Percentiles rank a stretch among this genome's conserved stretches.
phyloP scores from a whole-genome alignment of 2,329 filamentous ascomycete genomes.

The Diaporthe longicolla region DNA sequence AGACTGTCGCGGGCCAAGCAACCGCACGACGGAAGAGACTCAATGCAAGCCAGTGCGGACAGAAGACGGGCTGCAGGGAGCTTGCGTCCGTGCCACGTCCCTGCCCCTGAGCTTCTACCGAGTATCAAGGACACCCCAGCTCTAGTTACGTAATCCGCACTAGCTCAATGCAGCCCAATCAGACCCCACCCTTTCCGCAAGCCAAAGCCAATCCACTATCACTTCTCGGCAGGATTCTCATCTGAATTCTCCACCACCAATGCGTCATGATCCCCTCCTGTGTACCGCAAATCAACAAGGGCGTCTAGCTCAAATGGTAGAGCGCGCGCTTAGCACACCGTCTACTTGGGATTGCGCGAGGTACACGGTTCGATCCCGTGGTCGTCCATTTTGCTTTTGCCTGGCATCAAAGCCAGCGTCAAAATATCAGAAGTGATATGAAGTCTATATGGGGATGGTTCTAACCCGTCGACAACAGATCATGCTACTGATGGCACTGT shows the following conservation, averaged over 20 bases:
- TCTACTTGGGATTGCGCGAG: slow-evolving; percentile 4
- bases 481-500: neutral
- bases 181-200: neutral
- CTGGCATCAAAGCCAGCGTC: no score
- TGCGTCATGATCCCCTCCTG: no score
- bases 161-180: neutral
- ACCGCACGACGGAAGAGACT: slow-evolving; percentile 16
- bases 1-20: slow-evolving; percentile 29
- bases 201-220: neutral
- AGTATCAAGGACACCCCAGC: neutral
- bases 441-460: neutral
- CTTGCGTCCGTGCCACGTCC: slow-evolving; percentile 6
- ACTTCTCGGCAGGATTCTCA: neutral
- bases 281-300: neutral
- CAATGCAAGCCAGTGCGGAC: slow-evolving; percentile 18
- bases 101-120: slow-evolving; percentile 34
- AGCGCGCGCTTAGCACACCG: slow-evolving; percentile 37
- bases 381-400: slow-evolving; percentile 28
- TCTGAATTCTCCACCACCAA: neutral
- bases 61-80: slow-evolving; percentile 3
- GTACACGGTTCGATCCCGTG: slow-evolving; percentile 37
- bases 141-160: neutral
- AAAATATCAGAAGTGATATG: neutral
- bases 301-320: slow-evolving; percentile 40
- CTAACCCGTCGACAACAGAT: no score